A percentile compares a stretch with the other conserved stretches of the same genome.
phyloP scores from a whole-genome alignment of 1,284 basidiomycete genomes.

The Trametes sp. region DNA sequence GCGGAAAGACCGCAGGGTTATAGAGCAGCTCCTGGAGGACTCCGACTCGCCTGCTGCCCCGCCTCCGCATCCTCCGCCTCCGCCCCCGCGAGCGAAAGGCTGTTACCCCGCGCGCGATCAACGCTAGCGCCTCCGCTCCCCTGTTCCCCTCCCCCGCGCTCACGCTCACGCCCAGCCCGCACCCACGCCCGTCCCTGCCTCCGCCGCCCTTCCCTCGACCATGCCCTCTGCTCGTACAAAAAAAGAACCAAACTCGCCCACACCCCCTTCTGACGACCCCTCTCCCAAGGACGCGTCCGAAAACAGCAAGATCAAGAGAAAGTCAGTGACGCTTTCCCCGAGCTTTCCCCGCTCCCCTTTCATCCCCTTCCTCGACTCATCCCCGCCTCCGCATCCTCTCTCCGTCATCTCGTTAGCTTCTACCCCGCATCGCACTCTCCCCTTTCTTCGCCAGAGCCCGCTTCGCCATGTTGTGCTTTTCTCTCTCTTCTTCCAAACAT shows the following conservation, averaged over 20 bases:
- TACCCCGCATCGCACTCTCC: constrained; percentile 33
- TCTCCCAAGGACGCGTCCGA: constrained; percentile 60
- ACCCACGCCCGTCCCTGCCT: constrained; percentile 41
- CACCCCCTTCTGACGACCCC: constrained; percentile 69
- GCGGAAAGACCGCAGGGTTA: constrained; percentile 15
- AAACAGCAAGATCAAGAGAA: constrained; percentile 75
- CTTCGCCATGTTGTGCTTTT: constrained; percentile 35
- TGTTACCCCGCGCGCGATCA: constrained; percentile 24
- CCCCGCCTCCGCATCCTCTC: constrained; percentile 38
- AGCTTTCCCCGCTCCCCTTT: constrained; percentile 47
- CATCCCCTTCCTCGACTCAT: constrained; percentile 30
- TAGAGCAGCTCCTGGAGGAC: not conserved
- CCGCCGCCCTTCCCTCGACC: constrained; percentile 39
- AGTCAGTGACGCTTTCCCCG: constrained; percentile 60
- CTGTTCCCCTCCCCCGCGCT: constrained; percentile 20
- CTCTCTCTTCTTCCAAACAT: constrained; percentile 23
- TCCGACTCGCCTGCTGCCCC: constrained; percentile 6
- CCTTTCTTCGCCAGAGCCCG: constrained; percentile 18
- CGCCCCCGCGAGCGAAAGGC: constrained; percentile 17
- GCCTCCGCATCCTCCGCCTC: constrained; percentile 2
- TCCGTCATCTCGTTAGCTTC: constrained; percentile 46
- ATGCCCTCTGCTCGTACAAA: constrained; percentile 74
- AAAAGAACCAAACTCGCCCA: constrained; percentile 67
- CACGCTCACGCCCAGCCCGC: constrained; percentile 36
- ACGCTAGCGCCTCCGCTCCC: constrained; percentile 22